Conservation (phyloP, 768 basidiomycete genomes). For the Suillus variegatus region DNA sequence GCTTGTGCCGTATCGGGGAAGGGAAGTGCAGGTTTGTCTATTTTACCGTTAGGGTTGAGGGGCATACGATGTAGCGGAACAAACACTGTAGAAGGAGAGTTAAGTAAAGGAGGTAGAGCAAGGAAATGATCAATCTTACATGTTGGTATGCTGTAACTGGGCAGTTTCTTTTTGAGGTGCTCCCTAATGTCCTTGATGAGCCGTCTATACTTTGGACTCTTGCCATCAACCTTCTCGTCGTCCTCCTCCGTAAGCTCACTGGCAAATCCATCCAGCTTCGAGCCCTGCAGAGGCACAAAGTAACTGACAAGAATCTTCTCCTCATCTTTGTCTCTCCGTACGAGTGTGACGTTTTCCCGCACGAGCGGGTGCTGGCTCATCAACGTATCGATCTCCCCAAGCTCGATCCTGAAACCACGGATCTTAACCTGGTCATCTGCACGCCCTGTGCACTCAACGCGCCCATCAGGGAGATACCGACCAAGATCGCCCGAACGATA, state of each 20-base stretch:
- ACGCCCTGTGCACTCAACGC: slow-evolving; percentile 94
- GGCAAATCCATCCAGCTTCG: slow-evolving; percentile 64
- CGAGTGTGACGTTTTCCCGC: slow-evolving; percentile 97
- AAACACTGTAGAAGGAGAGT: slow-evolving; percentile 62
- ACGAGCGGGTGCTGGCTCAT: slow-evolving; percentile 91
- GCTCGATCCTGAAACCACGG: slow-evolving; percentile 97
- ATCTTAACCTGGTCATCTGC: slow-evolving; percentile 99
- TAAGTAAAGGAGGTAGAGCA: neutral
- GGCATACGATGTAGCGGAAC: slow-evolving; percentile 96
- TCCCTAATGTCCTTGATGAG: slow-evolving; percentile 94
- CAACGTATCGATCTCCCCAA: slow-evolving; percentile 97
- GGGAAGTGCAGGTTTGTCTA: slow-evolving; percentile 97
- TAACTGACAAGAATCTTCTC: slow-evolving; percentile 99
- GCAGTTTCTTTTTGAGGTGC: slow-evolving; percentile 94
- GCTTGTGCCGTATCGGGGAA: slow-evolving; percentile 94
- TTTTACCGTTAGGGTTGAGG: slow-evolving; percentile 97
- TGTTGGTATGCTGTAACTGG: slow-evolving; percentile 91
- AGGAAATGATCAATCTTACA: slow-evolving; percentile 48
- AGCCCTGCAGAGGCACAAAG: slow-evolving; percentile 84
- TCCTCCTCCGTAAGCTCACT: slow-evolving; percentile 55
- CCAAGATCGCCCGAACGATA: slow-evolving; percentile 97
- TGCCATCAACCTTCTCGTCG: slow-evolving; percentile 56
- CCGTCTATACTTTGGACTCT: slow-evolving; percentile 78
- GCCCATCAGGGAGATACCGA: slow-evolving; percentile 88
- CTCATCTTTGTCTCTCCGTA: slow-evolving; percentile 96